Evolutionary conservation across 1,284 basidiomycete genomes (phyloP).

Genomic region (Uromyces viciae-fabae): DNA sequence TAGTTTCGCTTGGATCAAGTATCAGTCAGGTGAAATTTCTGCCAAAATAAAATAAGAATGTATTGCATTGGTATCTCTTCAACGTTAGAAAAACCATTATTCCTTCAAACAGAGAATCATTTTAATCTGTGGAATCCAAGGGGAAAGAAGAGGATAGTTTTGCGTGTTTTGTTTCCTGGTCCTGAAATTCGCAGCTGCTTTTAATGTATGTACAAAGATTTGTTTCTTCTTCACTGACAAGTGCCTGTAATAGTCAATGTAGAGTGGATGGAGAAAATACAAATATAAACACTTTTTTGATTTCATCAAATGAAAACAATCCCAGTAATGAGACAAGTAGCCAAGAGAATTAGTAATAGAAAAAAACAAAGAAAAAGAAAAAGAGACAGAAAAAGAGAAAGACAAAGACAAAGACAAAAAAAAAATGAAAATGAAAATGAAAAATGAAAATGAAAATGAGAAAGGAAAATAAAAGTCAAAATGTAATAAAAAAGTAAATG

Average conservation of each 20-base stretch:
- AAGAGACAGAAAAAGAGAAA: background rate
- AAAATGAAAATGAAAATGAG: background rate
- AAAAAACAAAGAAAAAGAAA: background rate
- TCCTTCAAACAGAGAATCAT: too few species aligned
- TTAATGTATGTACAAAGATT: too few species aligned
- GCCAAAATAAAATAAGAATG: background rate
- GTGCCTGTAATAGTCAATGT: too few species aligned
- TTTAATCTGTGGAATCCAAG: too few species aligned
- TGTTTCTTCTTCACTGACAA: too few species aligned
- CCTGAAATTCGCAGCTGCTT: too few species aligned
- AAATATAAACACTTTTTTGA: too few species aligned
- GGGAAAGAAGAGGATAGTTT: too few species aligned
- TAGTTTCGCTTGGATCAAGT: background rate
- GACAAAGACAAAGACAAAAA: background rate
- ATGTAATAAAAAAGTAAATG: background rate
- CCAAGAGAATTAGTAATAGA: background rate
- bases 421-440: background rate
- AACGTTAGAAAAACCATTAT: too few species aligned
- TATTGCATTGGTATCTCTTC: background rate
- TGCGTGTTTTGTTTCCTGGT: too few species aligned
- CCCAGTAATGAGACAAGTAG: background rate
- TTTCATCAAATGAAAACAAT: background rate
- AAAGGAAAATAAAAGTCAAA: background rate
- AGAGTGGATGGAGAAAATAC: too few species aligned
- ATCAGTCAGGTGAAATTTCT: background rate